phyloP scores from a whole-genome alignment of 768 basidiomycete genomes.

The Suillus brevipes region DNA sequence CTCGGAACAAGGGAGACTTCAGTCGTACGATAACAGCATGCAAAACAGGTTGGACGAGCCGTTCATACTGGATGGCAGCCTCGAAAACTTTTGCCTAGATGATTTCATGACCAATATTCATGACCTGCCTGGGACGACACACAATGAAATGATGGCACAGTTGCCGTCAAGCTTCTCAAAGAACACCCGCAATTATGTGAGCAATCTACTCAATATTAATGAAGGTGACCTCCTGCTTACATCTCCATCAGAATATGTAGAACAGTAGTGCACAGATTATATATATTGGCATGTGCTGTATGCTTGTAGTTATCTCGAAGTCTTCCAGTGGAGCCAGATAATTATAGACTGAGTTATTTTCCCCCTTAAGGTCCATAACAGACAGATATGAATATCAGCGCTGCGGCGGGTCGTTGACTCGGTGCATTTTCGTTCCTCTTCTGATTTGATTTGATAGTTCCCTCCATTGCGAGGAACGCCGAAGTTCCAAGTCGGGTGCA shows the following conservation, averaged over 20 bases:
- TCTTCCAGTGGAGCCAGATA: background rate
- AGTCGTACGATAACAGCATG: constrained; percentile 3
- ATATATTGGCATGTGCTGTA: constrained; percentile 2
- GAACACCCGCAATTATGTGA: constrained; percentile 36
- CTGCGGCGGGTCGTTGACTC: background rate
- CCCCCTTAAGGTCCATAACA: background rate
- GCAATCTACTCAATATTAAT: constrained; percentile 14
- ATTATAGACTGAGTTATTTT: background rate
- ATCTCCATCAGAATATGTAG: constrained; percentile 25
- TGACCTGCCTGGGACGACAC: constrained; percentile 14
- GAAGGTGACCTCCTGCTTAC: constrained; percentile 10
- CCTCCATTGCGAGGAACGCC: background rate
- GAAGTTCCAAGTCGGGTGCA: background rate
- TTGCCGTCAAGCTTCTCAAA: constrained; percentile 29
- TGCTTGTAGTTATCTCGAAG: constrained; percentile 5
- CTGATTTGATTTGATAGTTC: background rate
- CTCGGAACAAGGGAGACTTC: background rate
- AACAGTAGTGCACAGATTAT: background rate
- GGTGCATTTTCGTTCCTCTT: background rate
- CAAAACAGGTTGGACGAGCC: constrained; percentile 23
- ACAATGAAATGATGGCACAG: constrained; percentile 7
- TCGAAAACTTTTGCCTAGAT: constrained; percentile 28
- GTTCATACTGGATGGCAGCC: constrained; percentile 32
- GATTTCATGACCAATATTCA: constrained; percentile 20
- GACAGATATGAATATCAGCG: background rate